Evolutionary conservation across 768 basidiomycete genomes (phyloP).

Genomic region (Lactarius hengduanensis): DNA sequence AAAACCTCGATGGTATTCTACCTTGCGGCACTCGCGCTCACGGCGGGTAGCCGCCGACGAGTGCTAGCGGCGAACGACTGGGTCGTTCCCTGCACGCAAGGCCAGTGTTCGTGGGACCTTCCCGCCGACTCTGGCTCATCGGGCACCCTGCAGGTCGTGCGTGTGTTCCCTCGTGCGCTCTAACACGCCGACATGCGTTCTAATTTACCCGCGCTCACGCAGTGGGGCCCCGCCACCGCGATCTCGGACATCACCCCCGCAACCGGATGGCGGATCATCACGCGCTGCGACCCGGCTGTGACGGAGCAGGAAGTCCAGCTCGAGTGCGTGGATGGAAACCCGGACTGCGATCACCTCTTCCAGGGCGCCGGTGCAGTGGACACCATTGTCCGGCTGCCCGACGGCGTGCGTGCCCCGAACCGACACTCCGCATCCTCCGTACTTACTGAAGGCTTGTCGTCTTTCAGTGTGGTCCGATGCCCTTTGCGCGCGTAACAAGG

Average conservation of each 20-base stretch:
- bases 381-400: constrained; percentile 30
- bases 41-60: not conserved
- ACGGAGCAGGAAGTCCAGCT: constrained; percentile 11
- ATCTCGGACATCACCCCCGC: constrained; percentile 24
- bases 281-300: constrained; percentile 6
- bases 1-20: not conserved
- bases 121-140: constrained; percentile 3
- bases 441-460: not conserved
- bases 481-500: constrained; percentile 6
- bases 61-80: constrained; percentile 19
- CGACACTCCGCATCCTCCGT: not conserved
- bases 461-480: constrained; percentile 12
- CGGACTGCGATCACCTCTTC: constrained; percentile 28
- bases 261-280: constrained; percentile 12
- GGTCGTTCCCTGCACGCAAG: constrained; percentile 17
- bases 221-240: constrained; percentile 19
- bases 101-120: constrained; percentile 18
- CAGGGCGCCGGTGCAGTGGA: constrained; percentile 22
- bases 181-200: not conserved
- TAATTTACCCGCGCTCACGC: not conserved
- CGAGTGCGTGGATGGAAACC: constrained; percentile 3
- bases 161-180: not conserved
- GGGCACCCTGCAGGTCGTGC: constrained; percentile 17
- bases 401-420: constrained; percentile 4
- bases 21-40: constrained; percentile 1